Evolutionary conservation across 2,329 filamentous ascomycete genomes (phyloP).

Genomic region (Pseudofabraea citricarpa): DNA sequence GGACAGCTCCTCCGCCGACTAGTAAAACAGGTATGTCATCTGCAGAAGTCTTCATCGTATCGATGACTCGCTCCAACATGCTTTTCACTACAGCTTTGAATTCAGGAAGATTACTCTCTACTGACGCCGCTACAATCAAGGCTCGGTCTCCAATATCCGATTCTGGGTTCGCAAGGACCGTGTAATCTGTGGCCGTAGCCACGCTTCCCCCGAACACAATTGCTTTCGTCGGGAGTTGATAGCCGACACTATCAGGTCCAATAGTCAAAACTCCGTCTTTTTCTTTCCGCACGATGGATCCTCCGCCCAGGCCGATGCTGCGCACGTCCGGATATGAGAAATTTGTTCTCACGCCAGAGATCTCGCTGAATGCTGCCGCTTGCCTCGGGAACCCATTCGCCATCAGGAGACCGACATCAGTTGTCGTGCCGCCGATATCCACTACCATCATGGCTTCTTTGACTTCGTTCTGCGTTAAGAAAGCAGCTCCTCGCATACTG

Average conservation of each 20-base stretch:
- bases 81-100: constrained; percentile 38
- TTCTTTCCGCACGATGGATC: constrained; percentile 33
- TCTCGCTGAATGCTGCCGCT: constrained; percentile 48
- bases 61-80: constrained; percentile 47
- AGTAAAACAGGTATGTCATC: constrained; percentile 45
- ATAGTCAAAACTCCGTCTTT: constrained; percentile 44
- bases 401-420: constrained; percentile 50
- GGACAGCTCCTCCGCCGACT: constrained; percentile 50
- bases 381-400: constrained; percentile 55
- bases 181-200: constrained; percentile 55
- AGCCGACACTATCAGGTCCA: constrained; percentile 51
- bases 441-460: constrained; percentile 40
- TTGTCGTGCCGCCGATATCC: constrained; percentile 55
- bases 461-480: constrained; percentile 38
- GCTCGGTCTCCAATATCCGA: constrained; percentile 9
- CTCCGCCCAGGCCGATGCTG: constrained; percentile 51
- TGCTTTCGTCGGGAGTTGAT: constrained; percentile 41
- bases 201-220: constrained; percentile 46
- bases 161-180: constrained; percentile 23
- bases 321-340: constrained; percentile 50
- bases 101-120: constrained; percentile 29
- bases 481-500: constrained; percentile 56
- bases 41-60: constrained; percentile 50
- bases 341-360: constrained; percentile 52
- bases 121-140: neutral